phyloP scores from a whole-genome alignment of 1,284 basidiomycete species.

The Violaceomyces palustris region DNA sequence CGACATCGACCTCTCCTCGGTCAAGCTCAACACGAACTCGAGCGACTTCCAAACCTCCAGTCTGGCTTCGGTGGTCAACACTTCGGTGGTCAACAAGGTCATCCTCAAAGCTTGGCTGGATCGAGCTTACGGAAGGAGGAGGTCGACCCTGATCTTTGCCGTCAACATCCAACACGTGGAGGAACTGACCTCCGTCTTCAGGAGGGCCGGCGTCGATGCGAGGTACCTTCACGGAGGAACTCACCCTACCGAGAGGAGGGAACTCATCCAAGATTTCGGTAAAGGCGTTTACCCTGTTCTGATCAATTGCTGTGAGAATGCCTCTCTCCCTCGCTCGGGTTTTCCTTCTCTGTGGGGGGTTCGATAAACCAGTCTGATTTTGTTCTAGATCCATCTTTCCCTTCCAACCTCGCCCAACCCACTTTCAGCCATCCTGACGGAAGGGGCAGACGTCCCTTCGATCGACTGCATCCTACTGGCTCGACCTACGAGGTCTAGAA shows the following conservation, averaged over 20 bases:
- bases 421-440: constrained; percentile 65
- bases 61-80: constrained; percentile 43
- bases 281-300: constrained; percentile 75
- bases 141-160: constrained; percentile 85
- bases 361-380: neutral
- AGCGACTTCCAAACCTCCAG: constrained; percentile 36
- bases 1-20: constrained; percentile 37
- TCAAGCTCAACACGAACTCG: constrained; percentile 12
- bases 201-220: constrained; percentile 75
- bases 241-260: constrained; percentile 63
- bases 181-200: constrained; percentile 69
- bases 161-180: constrained; percentile 80
- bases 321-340: too few relatives aligned
- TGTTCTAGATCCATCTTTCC: neutral
- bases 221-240: constrained; percentile 70
- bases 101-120: constrained; percentile 47
- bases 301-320: constrained; percentile 69
- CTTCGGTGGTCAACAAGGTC: constrained; percentile 36
- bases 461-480: constrained; percentile 84
- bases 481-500: constrained; percentile 72
- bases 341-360: neutral
- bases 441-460: constrained; percentile 48
- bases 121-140: constrained; percentile 55
- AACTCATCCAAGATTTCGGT: constrained; percentile 67
- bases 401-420: too few relatives aligned